phyloP scores from a whole-genome alignment of 2,329 filamentous ascomycete genomes.

The Pyrenophora teres region DNA sequence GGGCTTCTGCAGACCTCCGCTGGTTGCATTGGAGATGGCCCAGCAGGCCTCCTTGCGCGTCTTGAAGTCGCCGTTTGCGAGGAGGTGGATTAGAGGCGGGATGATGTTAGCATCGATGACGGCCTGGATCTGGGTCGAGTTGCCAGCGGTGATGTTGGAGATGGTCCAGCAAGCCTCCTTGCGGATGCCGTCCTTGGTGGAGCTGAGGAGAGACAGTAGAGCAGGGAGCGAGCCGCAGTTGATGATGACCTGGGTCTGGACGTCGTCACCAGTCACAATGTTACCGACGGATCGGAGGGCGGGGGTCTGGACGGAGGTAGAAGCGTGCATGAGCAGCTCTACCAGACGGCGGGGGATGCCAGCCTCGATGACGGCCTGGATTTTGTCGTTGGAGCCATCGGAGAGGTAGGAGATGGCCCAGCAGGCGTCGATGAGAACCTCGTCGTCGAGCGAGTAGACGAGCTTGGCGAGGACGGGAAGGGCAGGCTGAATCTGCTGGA shows the following conservation, averaged over 20 bases:
- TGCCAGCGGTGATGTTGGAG: slow-evolving; percentile 97
- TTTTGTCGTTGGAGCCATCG: slow-evolving; percentile 98
- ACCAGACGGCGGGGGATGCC: slow-evolving; percentile 95
- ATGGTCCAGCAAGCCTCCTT: slow-evolving; percentile 99
- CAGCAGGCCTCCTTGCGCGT: slow-evolving; percentile 99
- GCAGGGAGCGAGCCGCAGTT: slow-evolving; percentile 94
- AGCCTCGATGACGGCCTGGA: slow-evolving; percentile 97
- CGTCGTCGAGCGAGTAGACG: slow-evolving; percentile 97
- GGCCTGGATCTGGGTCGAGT: slow-evolving; percentile 95
- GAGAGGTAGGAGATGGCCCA: slow-evolving; percentile 99
- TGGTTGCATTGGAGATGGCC: slow-evolving; percentile 98
- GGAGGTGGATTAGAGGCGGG: slow-evolving; percentile 90
- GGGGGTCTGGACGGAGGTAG: slow-evolving; percentile 96
- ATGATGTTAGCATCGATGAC: slow-evolving; percentile 98
- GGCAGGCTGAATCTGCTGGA: slow-evolving; percentile 80
- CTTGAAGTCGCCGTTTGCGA: slow-evolving; percentile 97
- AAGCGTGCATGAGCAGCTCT: slow-evolving; percentile 96
- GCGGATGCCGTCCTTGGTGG: slow-evolving; percentile 96
- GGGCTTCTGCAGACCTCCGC: slow-evolving; percentile 95
- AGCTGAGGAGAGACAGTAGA: slow-evolving; percentile 90
- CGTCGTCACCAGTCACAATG: slow-evolving; percentile 97
- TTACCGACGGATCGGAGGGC: slow-evolving; percentile 97
- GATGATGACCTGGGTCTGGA: slow-evolving; percentile 99
- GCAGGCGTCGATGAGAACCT: slow-evolving; percentile 98
- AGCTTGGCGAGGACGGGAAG: slow-evolving; percentile 95